Evolutionary conservation across 2,329 filamentous ascomycete genomes (phyloP), one percentile per base, ranked within the genome.

Genomic region (Alternaria conjuncta): DNA sequence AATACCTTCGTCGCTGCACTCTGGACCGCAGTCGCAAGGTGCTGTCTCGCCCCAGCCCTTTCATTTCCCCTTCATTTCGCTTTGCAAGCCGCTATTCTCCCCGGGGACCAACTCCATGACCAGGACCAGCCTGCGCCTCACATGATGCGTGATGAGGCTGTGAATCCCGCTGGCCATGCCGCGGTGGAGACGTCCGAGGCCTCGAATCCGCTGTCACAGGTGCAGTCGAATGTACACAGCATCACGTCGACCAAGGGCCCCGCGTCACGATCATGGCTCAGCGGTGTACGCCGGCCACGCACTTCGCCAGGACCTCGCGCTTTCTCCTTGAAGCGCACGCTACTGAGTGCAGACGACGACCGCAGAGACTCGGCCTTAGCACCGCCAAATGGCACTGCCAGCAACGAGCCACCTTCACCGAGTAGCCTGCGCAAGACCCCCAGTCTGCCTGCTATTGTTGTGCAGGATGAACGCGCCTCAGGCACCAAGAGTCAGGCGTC

Each of bases 381-480:
- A 45, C 71, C 80, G 2, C 80, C 76, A 6, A 74, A 70, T 54
- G 77, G 74, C 50, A 78, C 77, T 8, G 61, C 74, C 26, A 74
- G 74, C 67, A 71, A 75, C 61, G 67, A 72, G 8, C 75, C 75
- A 45, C 69, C 77, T 11, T 71, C 75, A 41, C 74, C 74, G 25
- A 63, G 65, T 53, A 75, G 73, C 60, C 66, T 79, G 67, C 73
- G 71, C 73, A 76, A 74, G 68, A 77, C 78, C n/a, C 80, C 81
- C 18, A 81, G 77, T 47, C 75, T 84, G 49, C 83, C 83, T 44
- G 79, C 78, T 28, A 83, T 84, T 61, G 72, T 84, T 30, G 78
- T 84, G 50, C 80, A 84, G 64, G 77, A 83, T 76, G 80, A 79
- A 57, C 73, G 32, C 55, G 32, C 60, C 30, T 51, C 64, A 21